Evolutionary conservation across 192 early-diverging fungal species (phyloP), one percentile per base, ranked within the genome.

Genomic region (Coemansia sp.): DNA sequence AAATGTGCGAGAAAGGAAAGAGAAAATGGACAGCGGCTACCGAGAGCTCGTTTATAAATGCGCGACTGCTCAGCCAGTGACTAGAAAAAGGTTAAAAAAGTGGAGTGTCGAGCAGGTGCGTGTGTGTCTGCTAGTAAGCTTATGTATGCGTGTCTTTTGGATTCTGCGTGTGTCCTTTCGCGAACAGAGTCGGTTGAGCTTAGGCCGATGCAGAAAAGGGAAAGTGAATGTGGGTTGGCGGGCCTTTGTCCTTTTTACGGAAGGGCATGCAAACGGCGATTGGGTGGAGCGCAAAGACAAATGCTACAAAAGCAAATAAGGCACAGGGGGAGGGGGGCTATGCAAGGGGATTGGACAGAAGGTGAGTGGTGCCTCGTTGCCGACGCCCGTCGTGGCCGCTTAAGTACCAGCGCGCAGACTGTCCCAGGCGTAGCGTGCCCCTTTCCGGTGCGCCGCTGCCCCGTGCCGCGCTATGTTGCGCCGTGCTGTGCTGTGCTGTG

Each of bases 1-100:
- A 32, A 7, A 61, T 55, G 53, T n/a, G 29, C 53, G 30, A 53
- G 19, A 36, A 48, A 62, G 29, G 24, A 23, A 36, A 62, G 50
- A 62, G 9, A 51, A 22, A 20, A 24, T 46, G n/a, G 24, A 7
- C 28, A 28, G 18, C 25, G 48, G 39, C 42, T n/a, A 13, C 39
- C 39, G 39, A 42, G 39, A 42, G 39, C 39, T 10, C 39, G 39
- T 14, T 42, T 42, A 42, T 42, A 27, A 52, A 52, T 52, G 27
- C 50, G 50, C 50, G 24, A 52, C 13, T 27, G 50, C 11, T 28
- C 24, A n/a, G 27, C 24, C 18, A 23, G 50, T 14, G 18, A 52
- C 14, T 27, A 23, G 47, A 24, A n/a, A 50, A 27, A n/a, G n/a
- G n/a, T n/a, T n/a, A n/a, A 52, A 52, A 52, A 42, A 42, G 39